phyloP scores from a whole-genome alignment of 2,329 filamentous ascomycete species.

The Talaromyces atroroseus region DNA sequence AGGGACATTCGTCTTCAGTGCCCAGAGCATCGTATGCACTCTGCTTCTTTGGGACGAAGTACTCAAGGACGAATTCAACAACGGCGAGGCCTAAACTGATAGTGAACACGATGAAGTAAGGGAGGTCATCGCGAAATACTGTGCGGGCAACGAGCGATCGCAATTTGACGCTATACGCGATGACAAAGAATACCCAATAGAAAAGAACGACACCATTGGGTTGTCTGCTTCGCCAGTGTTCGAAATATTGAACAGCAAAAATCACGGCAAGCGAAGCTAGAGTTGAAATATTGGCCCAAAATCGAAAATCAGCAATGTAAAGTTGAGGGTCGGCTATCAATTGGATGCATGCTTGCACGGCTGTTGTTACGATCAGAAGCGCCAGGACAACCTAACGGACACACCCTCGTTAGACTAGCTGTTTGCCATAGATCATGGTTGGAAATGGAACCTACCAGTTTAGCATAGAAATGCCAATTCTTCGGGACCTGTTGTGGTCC shows the following conservation, averaged over 20 bases:
- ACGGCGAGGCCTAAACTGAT: conserved; percentile 65
- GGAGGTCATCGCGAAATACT: conserved; percentile 58
- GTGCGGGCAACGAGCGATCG: conserved; percentile 78
- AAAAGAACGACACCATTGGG: conserved; percentile 84
- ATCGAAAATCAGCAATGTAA: conserved; percentile 77
- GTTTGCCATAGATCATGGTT: neutral
- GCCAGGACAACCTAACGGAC: conserved; percentile 54
- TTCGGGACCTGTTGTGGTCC: conserved; percentile 63
- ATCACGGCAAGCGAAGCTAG: conserved; percentile 68
- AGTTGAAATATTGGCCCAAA: conserved; percentile 72
- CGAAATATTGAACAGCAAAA: conserved; percentile 75
- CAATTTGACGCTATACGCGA: conserved; percentile 74
- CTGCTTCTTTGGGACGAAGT: conserved; percentile 74
- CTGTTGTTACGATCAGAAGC: conserved; percentile 62
- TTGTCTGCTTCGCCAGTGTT: conserved; percentile 75
- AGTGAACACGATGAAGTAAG: conserved; percentile 74
- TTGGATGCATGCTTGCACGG: conserved; percentile 70
- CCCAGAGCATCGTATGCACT: conserved; percentile 64
- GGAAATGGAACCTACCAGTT: conserved; percentile 60
- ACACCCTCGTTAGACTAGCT: conserved; percentile 9
- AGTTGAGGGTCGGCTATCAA: conserved; percentile 62
- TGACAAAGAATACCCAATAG: conserved; percentile 84
- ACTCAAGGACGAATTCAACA: conserved; percentile 72
- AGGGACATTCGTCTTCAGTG: conserved; percentile 61
- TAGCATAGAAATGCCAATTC: conserved; percentile 89